Evolutionary conservation across 768 basidiomycete species (phyloP).

Genomic region (Lentinula aciculospora): DNA sequence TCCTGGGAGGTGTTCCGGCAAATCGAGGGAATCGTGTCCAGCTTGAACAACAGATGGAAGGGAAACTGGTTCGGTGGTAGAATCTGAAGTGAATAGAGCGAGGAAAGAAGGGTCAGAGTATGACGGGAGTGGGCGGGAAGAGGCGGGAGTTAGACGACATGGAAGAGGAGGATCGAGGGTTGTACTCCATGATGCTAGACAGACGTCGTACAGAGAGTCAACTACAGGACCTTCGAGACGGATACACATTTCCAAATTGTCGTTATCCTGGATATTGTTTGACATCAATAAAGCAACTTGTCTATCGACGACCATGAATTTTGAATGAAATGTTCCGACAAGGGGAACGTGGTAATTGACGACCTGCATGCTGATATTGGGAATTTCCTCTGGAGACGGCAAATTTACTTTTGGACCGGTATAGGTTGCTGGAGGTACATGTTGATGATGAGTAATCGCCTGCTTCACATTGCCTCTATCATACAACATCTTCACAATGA

Average conservation of each 20-base stretch:
- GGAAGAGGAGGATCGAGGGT: slow-evolving; percentile 41
- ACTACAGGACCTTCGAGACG: slow-evolving; percentile 71
- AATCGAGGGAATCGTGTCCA: background rate
- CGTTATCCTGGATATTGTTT: slow-evolving; percentile 62
- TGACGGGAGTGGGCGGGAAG: slow-evolving; percentile 31
- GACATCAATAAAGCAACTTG: slow-evolving; percentile 58
- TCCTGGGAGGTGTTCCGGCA: slow-evolving; percentile 15
- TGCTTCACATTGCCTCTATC: slow-evolving; percentile 62
- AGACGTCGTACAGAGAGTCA: slow-evolving; percentile 63
- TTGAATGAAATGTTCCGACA: slow-evolving; percentile 49
- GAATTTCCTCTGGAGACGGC: slow-evolving; percentile 50
- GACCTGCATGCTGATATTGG: slow-evolving; percentile 55
- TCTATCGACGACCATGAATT: slow-evolving; percentile 67
- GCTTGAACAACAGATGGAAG: background rate
- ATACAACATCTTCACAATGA: slow-evolving; percentile 65
- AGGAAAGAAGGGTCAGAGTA: slow-evolving; percentile 22
- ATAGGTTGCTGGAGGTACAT: slow-evolving; percentile 42
- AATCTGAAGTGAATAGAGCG: background rate
- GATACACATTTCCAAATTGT: slow-evolving; percentile 16
- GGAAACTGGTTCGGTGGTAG: background rate
- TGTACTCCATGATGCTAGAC: slow-evolving; percentile 56
- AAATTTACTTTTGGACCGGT: slow-evolving; percentile 38
- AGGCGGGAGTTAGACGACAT: slow-evolving; percentile 22
- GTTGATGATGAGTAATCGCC: slow-evolving; percentile 33
- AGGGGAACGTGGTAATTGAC: slow-evolving; percentile 44